These are phyloP conservation scores for Cystofilobasidium bisporidii DNA, from an alignment of 768 basidiomycete species.

Conservation along the genomic window DNA sequence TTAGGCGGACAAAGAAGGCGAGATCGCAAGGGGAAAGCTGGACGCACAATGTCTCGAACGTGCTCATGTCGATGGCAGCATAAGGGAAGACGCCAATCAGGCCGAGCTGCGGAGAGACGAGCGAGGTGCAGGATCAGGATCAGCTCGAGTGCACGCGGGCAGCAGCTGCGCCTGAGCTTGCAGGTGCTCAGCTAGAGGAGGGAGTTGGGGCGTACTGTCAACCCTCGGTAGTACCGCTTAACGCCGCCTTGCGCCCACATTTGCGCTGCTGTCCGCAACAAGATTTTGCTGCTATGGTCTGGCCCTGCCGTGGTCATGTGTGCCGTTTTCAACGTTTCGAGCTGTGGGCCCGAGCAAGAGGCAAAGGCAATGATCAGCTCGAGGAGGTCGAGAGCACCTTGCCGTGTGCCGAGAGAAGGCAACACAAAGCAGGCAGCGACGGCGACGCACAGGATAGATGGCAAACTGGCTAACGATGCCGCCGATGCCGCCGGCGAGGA, in stretches of 20 bases:
- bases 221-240: slow-evolving; percentile 79
- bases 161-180: not conserved
- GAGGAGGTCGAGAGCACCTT: too few relatives aligned
- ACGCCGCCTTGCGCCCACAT: slow-evolving; percentile 72
- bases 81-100: slow-evolving; percentile 89
- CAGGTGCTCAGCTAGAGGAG: not conserved
- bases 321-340: slow-evolving; percentile 95
- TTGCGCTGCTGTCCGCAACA: slow-evolving; percentile 53
- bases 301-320: slow-evolving; percentile 78
- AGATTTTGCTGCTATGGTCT: slow-evolving; percentile 42
- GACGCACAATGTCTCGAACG: slow-evolving; percentile 70
- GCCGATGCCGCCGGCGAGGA: slow-evolving; percentile 89
- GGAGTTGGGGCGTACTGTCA: slow-evolving; percentile 71
- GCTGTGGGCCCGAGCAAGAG: slow-evolving; percentile 18
- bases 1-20: too few relatives aligned
- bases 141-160: too few relatives aligned
- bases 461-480: slow-evolving; percentile 80
- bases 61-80: slow-evolving; percentile 78
- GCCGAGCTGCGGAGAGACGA: slow-evolving; percentile 56
- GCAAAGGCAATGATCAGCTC: not conserved
- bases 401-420: too few relatives aligned
- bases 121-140: not conserved
- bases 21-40: not conserved
- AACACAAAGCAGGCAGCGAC: not conserved
- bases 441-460: slow-evolving; percentile 25